Evolutionary conservation across 2,329 filamentous ascomycete genomes (phyloP), one percentile per base, ranked within the genome.

Genomic region (Venturia carpophila): DNA sequence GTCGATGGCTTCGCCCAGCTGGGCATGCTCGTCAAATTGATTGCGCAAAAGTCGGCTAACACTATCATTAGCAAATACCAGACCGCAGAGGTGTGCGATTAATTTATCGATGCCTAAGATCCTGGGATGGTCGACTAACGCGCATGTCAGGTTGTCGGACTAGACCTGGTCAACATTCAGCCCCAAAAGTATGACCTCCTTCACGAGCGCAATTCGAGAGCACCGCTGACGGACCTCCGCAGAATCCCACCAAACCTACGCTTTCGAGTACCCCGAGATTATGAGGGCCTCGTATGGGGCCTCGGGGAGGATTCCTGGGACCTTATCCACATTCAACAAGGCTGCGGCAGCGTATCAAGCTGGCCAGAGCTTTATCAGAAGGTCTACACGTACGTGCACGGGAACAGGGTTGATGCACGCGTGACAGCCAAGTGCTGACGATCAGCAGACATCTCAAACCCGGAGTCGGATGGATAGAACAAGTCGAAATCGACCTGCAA

Each of bases 401-500:
- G 62, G 45, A 41, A 42, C 17, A n/a, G 52, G 34, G 37, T 55
- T 24, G 24, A 21, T 27, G 64, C 27, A 37, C 64, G 30, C 24
- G 37, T 64, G 39, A 45, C 24, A 45, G 43, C 45, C 39, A 66
- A 17, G 19, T 34, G 45, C 55, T 62, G 45, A 61, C 55, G 39
- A 58, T 55, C 41, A 47, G 61, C 68, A 91, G 88, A 64, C 90
- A 95, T 72, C 81, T 97, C 34, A 86, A 86, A 70, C 91, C 91
- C 1, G 87, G 87, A 1, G 82, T 79, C 49, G 93, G 92, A 64
- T 84, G 82, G 72, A 82, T 97, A 65, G 92, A 97, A 75, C 91
- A 96, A 69, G 84, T 96, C 60, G 93, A 97, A 74, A 88, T 97
- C 64, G 91, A 97, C 75, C 90, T 90, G 75, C 80, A 83, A 60